These are phyloP conservation scores for Clavulina sp. DNA, from an alignment of 768 basidiomycete genomes.

Conservation along the genomic window DNA sequence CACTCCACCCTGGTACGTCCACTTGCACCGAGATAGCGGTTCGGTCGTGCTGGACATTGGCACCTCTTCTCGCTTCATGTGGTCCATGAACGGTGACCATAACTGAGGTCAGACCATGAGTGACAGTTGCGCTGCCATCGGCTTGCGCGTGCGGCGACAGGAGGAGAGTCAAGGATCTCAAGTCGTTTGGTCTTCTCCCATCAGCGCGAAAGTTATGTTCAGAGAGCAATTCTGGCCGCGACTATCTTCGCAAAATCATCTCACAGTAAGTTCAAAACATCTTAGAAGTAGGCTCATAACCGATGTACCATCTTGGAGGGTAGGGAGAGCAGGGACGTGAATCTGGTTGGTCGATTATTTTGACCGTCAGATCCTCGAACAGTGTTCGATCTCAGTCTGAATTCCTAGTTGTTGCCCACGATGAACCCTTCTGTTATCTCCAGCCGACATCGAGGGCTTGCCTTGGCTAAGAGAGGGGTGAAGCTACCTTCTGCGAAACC, in stretches of 20 bases:
- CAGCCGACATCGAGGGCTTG: no score
- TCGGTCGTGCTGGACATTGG: constrained; percentile 68
- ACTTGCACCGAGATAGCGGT: constrained; percentile 85
- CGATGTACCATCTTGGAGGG: no score
- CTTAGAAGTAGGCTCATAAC: no score
- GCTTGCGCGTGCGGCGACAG: constrained; percentile 51
- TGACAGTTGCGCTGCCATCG: constrained; percentile 70
- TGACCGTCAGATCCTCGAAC: no score
- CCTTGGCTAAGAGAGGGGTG: no score
- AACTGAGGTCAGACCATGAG: constrained; percentile 84
- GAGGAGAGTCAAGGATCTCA: constrained; percentile 66
- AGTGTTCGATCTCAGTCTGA: no score
- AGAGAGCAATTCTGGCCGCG: constrained; percentile 14
- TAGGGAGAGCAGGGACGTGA: no score
- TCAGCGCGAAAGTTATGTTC: constrained; percentile 55
- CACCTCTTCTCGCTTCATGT: constrained; percentile 67
- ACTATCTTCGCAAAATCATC: constrained; percentile 7
- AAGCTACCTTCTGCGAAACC: background rate
- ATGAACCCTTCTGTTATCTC: no score
- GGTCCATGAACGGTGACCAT: constrained; percentile 83
- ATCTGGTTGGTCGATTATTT: no score
- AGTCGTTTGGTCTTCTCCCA: constrained; percentile 79
- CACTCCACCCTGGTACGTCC: constrained; percentile 71
- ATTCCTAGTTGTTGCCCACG: no score
- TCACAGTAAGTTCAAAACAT: no score